Base-by-base conservation (phyloP, 1,284 basidiomycete genomes). In the Austropuccinia psidii region DNA sequence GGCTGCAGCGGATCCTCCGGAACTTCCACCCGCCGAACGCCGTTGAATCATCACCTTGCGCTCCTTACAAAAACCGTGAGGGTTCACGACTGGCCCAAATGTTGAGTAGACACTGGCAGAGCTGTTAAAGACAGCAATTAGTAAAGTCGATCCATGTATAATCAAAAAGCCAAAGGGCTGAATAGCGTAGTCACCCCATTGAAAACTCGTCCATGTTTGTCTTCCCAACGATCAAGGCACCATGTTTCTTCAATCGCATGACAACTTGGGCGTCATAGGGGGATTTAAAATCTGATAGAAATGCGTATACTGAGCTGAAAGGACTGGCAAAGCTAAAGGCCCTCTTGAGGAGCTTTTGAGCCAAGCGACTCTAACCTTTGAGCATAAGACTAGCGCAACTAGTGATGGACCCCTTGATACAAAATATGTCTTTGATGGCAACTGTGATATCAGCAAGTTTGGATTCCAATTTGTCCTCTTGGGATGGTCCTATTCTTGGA, bases 201-300 rank as follows among this genome's bases (percentile, higher is more conserved):
- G 94, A 94, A 81, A 98, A 98, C 81, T 98, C 95, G 80, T 98
- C 95, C 81, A 93, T 93, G 79, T 97, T 97, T 0, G 93, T 89
- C 82, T 95, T 95, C 1, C 92, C 93, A 0, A 89, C 79, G 15
- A 98, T 85, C 9, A 85, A 80, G 0, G 89, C 92, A 0, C 92
- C 93, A 0, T 85, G 84, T 0, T 82, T 76, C 0, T 84, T 82
- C 0, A 98, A 82, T 1, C 87, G 81, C 0, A 82, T 76, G 0
- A 97, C 90, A 4, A 90, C 90, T 0, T 92, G 93, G 57, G 95
- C 93, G 79, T 93, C 90, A 78, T 90, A 93, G 0, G 92, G 91
- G 0, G 94, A 87, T 0, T 78, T 80, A 78, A 90, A 98, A 29
- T 85, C 89, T 89, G 76, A 11, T 11, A 27, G 43, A 31, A 47